Evolutionary conservation across 352 stramenopile species (phyloP), one percentile per base, ranked within the genome.

Genomic region (Phytophthora citrophthora): DNA sequence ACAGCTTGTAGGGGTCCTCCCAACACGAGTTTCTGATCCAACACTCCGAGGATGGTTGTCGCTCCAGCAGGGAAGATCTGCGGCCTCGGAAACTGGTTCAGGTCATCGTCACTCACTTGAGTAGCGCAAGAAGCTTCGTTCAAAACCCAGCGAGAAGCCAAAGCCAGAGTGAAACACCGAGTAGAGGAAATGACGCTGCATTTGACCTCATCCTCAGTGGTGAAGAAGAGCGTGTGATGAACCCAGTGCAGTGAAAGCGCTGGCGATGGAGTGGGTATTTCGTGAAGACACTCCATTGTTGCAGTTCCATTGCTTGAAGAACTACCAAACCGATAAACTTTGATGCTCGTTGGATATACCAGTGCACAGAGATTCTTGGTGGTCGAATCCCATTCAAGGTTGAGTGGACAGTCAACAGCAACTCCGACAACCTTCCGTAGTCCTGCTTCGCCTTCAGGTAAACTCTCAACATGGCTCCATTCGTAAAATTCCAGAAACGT

Each of bases 401-500:
- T 44, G 11, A 92, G 60, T 11, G 85, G 85, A 31, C 81, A 88
- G n/a, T 85, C 74, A 8, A 92, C 65, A 4, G 47, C 51, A 51
- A 61, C 62, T 23, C 56, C 61, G 10, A 18, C 13, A 16, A 75
- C 12, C 12, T 72, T 75, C 7, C 50, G 61, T 26, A 75, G 24
- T 44, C 34, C 43, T 29, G 55, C 20, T 49, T 68, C 54, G 13
- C 55, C 67, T 47, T 68, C 61, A 10, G 29, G 5, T 36, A 44
- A 36, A 4, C 31, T 32, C n/a, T 38, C 27, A 68, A 29, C 23
- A 10, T 58, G 11, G 32, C 70, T 71, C 85, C 85, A 94, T 15
- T 89, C 78, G 43, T 91, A 94, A 32, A 94, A 94, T 34, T 94
- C 85, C 20, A 94, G 55, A 23, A 71, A 84, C 0, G 79, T 82